Evolutionary conservation across 176 grass and related monocot species (phyloP).

Genomic region (Pontederia crassipes): DNA sequence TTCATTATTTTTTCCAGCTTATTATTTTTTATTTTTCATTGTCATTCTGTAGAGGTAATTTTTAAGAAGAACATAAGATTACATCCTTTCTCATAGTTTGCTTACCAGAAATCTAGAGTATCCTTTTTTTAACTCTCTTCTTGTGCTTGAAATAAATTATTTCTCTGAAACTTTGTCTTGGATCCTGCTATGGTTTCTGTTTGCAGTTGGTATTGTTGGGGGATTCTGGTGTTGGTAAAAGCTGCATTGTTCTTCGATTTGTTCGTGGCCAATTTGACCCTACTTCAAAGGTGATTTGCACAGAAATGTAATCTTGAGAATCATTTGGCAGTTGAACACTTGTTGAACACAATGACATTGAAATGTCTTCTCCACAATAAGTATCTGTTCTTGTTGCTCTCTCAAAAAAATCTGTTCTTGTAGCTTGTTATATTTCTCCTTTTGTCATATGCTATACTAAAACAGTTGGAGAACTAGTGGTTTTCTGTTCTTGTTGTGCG

Average conservation of each 20-base stretch:
- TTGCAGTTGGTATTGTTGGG: constrained; percentile 79
- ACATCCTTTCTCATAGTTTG: too few species aligned
- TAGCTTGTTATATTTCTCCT: too few species aligned
- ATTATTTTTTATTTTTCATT: too few species aligned
- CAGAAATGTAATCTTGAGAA: neutral
- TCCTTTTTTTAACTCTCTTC: neutral
- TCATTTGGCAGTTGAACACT: neutral
- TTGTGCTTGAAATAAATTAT: neutral
- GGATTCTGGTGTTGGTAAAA: constrained; percentile 93
- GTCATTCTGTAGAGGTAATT: too few species aligned
- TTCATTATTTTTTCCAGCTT: too few species aligned
- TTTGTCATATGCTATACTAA: too few species aligned
- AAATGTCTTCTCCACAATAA: too few species aligned
- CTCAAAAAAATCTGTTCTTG: too few species aligned
- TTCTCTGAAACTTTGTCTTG: constrained; percentile 3
- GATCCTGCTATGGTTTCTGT: constrained; percentile 9
- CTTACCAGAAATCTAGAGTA: neutral
- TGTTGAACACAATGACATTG: neutral
- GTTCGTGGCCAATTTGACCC: constrained; percentile 95
- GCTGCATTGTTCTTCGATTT: constrained; percentile 96
- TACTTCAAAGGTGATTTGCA: constrained; percentile 58
- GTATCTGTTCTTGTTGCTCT: too few species aligned
- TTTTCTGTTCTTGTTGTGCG: too few species aligned
- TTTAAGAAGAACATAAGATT: too few species aligned
- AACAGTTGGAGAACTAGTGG: too few species aligned